phyloP scores from a whole-genome alignment of 2,329 filamentous ascomycete species.

The Xylaria sp. region DNA sequence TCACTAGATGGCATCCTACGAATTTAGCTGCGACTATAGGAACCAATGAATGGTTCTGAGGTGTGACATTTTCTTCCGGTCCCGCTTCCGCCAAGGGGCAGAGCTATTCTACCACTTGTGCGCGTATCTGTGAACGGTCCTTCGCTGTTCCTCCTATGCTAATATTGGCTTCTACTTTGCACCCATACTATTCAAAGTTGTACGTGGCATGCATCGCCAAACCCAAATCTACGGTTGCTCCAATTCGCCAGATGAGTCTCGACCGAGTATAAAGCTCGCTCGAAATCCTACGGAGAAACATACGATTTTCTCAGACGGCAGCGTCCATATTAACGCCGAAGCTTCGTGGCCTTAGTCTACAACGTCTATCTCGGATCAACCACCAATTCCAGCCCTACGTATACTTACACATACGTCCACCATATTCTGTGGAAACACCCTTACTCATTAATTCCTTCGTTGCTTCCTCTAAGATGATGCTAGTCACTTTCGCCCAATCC shows the following conservation, averaged over 20 bases:
- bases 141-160: background rate
- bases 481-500: background rate
- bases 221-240: background rate
- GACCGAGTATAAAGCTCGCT: background rate
- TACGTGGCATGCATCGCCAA: constrained; percentile 3
- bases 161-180: constrained; percentile 3
- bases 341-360: background rate
- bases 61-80: no score
- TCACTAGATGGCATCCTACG: no score
- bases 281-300: background rate
- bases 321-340: background rate
- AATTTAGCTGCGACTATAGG: no score
- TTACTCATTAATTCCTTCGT: constrained; percentile 1
- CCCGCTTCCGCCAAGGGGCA: no score
- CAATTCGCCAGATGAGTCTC: background rate
- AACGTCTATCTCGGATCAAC: background rate
- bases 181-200: constrained; percentile 2
- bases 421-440: background rate
- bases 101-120: background rate
- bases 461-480: background rate
- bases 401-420: background rate
- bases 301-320: background rate
- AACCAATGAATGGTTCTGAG: no score
- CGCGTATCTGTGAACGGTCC: background rate
- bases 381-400: background rate